Evolutionary conservation across 83 land plant species (phyloP), one percentile per base, ranked within the genome.

Genomic region (Larix sibirica): DNA sequence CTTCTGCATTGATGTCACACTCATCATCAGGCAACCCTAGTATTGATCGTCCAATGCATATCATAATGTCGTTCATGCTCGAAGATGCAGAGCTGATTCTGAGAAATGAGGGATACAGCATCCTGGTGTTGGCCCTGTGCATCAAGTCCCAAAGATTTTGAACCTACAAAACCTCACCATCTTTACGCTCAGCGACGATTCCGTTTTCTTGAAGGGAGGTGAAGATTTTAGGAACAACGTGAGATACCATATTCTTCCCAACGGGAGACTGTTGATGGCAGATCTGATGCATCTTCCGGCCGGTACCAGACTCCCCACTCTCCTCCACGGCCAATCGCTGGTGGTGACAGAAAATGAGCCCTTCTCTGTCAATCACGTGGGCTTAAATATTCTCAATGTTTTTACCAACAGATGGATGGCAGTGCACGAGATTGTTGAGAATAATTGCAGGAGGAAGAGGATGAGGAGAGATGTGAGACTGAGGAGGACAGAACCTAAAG

Each of bases 161-260:
- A 38, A 47, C 1, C 85, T 90, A 23, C 58, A 79, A 10, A 83
- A 80, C 80, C 80, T 88, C 90, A 90, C 92, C 56, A 62, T 90
- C 12, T 90, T 90, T 65, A 88, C 90, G 1, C 83, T 90, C 69
- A 85, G 84, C 65, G 92, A 90, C 77, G 73, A 68, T 7, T 14
- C 88, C 12, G 84, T 88, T 62, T 88, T 90, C 85, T 21, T 64
- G 67, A n/a, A n/a, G 24, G 67, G 26, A 9, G 90, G 90, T 24
- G 87, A 84, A 40, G 67, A 77, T 31, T 90, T 86, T 76, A 83
- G 86, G 20, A 80, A 65, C 63, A 81, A 84, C 23, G 70, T 90
- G 13, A 47, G 88, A 59, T 88, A 80, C 81, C 89, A 90, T 80
- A 74, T 90, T 50, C 83, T 88, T 40, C 92, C 92, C 20, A 81